Evolutionary conservation across 129 eudicot genomes (phyloP), one percentile per base, ranked within the genome.

Genomic region (Saposhnikovia divaricata): DNA sequence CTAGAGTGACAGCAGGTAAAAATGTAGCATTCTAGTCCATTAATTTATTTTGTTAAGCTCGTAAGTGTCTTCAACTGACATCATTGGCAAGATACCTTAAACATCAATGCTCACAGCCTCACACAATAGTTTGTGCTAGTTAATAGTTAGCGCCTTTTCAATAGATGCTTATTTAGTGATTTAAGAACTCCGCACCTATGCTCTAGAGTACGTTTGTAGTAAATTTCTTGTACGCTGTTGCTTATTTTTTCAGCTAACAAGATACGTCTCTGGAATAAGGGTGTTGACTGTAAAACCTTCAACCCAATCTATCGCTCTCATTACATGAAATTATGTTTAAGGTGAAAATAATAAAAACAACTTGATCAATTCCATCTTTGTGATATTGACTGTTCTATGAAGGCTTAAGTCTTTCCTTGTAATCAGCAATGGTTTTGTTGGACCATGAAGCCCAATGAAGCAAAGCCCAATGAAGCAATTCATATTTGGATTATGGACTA

Each of bases 201-300:
- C n/a, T n/a, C n/a, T n/a, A n/a, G n/a, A n/a, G n/a, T n/a, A n/a
- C n/a, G n/a, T n/a, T n/a, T n/a, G n/a, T n/a, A 15, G 31, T 43
- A 8, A 47, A 18, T 57, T 81, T 70, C 6, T 43, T 6, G n/a
- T 42, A 61, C 10, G 69, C 72, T 31, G 12, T 44, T 82, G 77
- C 5, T 42, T 9, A 27, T 70, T 84, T 80, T 81, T 44, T 44
- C 97, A 96, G 99, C 91, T 63, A 88, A 92, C 77, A 81, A 81
- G 73, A 96, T 96, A 74, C 98, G 98, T 42, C 87, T 92, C 71
- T 96, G 99, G 99, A 96, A 96, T 76, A 96, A 96, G 84, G 99
- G 99, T 34, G 98, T 96, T 34, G 99, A 96, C 81, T 96, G 98
- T 38, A 98, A 96, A 51, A 96, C 98, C 86, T 96, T 96, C 82